Evolutionary conservation across 129 eudicot genomes (phyloP).

Genomic region (Tanacetum coccineum): DNA sequence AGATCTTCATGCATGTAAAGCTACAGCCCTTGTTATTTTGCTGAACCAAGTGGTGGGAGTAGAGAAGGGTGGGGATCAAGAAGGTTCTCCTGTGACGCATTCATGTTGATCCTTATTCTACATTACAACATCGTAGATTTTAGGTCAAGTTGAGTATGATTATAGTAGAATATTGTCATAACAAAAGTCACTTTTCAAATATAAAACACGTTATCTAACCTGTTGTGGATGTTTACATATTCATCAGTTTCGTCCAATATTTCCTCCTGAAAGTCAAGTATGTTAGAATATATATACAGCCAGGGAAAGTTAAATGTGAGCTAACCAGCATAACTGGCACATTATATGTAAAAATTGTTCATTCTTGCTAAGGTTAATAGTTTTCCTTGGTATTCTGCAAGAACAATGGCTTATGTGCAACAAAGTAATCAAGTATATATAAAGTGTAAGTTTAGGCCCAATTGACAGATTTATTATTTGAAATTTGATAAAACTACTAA

Average conservation of each 20-base stretch:
- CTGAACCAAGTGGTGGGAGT: constrained; percentile 21
- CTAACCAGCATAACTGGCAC: too few relatives aligned
- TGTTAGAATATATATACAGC: background rate
- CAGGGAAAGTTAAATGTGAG: too few relatives aligned
- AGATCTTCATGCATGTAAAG: constrained; percentile 15
- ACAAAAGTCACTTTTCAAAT: background rate
- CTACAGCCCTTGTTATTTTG: constrained; percentile 25
- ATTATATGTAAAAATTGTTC: too few relatives aligned
- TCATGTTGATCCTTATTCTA: constrained; percentile 96
- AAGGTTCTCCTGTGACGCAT: constrained; percentile 69
- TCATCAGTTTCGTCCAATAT: constrained; percentile 98
- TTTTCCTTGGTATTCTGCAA: background rate
- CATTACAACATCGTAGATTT: constrained; percentile 16
- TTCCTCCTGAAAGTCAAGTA: constrained; percentile 69
- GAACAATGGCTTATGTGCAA: background rate
- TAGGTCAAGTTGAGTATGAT: background rate
- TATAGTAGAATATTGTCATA: background rate
- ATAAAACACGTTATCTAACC: constrained; percentile 36
- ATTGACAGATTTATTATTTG: background rate
- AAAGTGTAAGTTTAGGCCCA: background rate
- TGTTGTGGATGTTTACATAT: constrained; percentile 93
- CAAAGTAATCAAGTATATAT: too few relatives aligned
- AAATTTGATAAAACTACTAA: background rate
- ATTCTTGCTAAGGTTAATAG: background rate
- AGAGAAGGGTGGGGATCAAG: constrained; percentile 38